Evolutionary conservation across 2,329 filamentous ascomycete genomes (phyloP), one percentile per base, ranked within the genome.

Genomic region (Blumeriella jaapii): DNA sequence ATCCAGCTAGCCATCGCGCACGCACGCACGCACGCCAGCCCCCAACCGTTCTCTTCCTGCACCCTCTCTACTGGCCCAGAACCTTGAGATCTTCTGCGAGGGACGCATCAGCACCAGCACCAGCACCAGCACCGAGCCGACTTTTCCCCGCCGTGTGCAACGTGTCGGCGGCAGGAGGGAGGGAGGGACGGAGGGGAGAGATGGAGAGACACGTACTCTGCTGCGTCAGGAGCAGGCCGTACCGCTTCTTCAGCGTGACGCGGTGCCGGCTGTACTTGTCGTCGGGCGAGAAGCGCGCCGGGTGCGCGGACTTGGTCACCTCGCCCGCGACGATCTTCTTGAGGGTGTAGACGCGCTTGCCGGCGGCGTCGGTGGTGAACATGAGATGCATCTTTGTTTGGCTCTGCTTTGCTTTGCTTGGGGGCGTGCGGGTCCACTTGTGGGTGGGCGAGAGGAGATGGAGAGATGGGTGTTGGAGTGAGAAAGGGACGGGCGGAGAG

Each of bases 181-280:
- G 29, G n/a, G n/a, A n/a, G n/a, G n/a, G n/a, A n/a, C n/a, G n/a
- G n/a, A n/a, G n/a, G n/a, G n/a, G n/a, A n/a, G n/a, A n/a, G n/a
- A n/a, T n/a, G n/a, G 20, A 6, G 26, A 12, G 25, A 22, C 40
- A 54, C 63, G 45, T 58, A 69, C 72, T 68, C 59, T 77, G 80
- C 69, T 93, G 84, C 35, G 82, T 91, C 59, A 94, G 65, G 44
- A 96, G 74, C 46, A 95, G 70, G 31, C 80, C 80, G 58, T 93
- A 96, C 56, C 91, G 74, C 68, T 83, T 86, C 78, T 95, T 94
- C 55, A 96, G 71, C 13, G 86, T 93, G 31, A 96, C 86, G 52
- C 91, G 78, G 66, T 96, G 89, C 58, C 85, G 82, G 55, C 86
- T 94, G 73, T 93, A 96, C 71, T 95, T 94, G 71, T 98, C 91